Evolutionary conservation across 306 rosid genomes (phyloP), one percentile per base, ranked within the genome.

Genomic region (Hippophae tibetana): DNA sequence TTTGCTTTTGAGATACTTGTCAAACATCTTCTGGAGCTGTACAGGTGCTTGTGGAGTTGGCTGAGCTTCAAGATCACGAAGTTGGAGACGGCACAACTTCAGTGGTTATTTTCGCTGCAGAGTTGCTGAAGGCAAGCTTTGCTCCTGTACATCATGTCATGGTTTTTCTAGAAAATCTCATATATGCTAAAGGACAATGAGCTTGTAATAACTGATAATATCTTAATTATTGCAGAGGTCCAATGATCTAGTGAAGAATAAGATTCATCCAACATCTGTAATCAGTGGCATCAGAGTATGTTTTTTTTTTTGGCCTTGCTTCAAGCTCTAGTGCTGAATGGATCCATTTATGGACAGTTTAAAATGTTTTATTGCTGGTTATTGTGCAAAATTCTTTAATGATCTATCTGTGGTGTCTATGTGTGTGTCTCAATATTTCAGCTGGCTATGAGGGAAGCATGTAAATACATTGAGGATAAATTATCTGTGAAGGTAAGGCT

Each of bases 51-150:
- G 99, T 93, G 55, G 99, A 93, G 69, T 69, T 93, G 70, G 99
- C 99, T 9, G 97, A 86, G 73, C 94, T 93, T 64, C 99, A 93
- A 54, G 99, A 93, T 52, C 70, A 84, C 60, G 99, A 93, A 75
- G 99, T 93, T 18, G 99, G 99, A 62, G 99, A 93, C 53, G 99
- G 99, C 54, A 93, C 99, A 8, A 93, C 99, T 12, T 93, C 99
- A 0, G 99, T 86, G 10, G 97, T 88, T 63, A 93, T 88, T 59
- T 81, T 93, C 7, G 97, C 99, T 49, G 97, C 99, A 5, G 99
- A 93, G 81, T 78, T 88, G 56, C 88, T 93, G 43, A 88, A 93
- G 81, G 98, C 83, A 54, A 70, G 59, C 63, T 5, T 56, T 7
- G 25, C 26, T 40, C 42, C 42, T 58, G 7, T 57, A 47, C 42